phyloP scores from a whole-genome alignment of 1,284 basidiomycete species.

The Tylopilus sp. region DNA sequence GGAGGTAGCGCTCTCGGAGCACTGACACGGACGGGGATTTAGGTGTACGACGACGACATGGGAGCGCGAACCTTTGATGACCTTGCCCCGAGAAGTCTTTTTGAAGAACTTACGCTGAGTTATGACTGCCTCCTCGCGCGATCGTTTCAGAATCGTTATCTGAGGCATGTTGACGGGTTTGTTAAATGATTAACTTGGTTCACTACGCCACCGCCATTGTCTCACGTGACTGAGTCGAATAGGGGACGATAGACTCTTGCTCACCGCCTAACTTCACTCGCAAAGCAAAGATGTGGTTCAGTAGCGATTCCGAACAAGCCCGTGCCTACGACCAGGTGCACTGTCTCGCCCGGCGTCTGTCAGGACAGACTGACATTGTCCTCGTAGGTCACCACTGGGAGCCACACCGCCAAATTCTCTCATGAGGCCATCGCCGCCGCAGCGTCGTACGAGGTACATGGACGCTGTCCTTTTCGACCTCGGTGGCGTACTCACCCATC shows the following conservation, averaged over 20 bases:
- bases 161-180: conserved; percentile 43
- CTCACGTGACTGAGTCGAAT: conserved; percentile 4
- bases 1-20: conserved; percentile 91
- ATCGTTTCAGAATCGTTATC: conserved; percentile 78
- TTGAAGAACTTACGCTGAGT: conserved; percentile 90
- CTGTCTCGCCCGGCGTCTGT: neutral
- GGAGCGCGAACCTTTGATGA: conserved; percentile 71
- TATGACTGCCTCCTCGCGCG: conserved; percentile 66
- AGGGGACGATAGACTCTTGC: neutral
- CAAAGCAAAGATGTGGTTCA: conserved; percentile 18
- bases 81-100: conserved; percentile 93
- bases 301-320: conserved; percentile 23
- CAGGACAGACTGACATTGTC: neutral
- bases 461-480: neutral
- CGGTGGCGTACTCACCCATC: neutral
- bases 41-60: neutral
- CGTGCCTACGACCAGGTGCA: conserved; percentile 18
- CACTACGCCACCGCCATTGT: neutral
- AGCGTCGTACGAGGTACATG: conserved; percentile 26
- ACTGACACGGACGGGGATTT: conserved; percentile 43
- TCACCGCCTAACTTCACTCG: neutral
- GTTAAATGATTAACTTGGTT: neutral
- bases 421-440: conserved; percentile 29
- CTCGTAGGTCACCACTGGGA: conserved; percentile 14
- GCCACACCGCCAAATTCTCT: conserved; percentile 23